Base-by-base conservation (phyloP, 148 eudicot species). In the Rhododendron griersonianum region DNA sequence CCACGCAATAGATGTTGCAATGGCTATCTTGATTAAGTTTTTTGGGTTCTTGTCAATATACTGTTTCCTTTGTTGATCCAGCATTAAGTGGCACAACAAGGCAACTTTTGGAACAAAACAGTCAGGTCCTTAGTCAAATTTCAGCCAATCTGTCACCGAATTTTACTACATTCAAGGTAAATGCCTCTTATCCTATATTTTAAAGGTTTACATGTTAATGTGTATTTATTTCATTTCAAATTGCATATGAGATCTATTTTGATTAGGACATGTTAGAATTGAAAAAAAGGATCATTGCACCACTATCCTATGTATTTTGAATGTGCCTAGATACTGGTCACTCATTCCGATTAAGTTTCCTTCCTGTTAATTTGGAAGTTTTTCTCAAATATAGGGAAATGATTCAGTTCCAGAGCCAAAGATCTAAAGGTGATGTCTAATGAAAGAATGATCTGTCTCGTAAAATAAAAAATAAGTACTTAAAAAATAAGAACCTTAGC, bases 41-140 rank as follows among this genome's bases (percentile, higher is more conserved):
- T 45, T n/a, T 48, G 81, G 15, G 78, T 41, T 84, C 48, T 79
- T 82, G 33, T n/a, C 53, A 14, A 15, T 77, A 23, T 44, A 39
- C n/a, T 85, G 65, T 39, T 83, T 84, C 87, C 83, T 84, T 85
- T 84, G 79, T 83, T 83, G 61, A 73, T 86, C 83, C 93, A 94
- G 96, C 88, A 84, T 89, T 90, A 85, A 86, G 90, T 87, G 89
- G 93, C 86, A 90, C 86, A 85, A 84, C 92, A 78, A 92, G 90
- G 87, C 93, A 91, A 81, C 93, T 93, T 81, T 84, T 95, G 91
- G 93, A 93, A 86, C 94, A 92, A 88, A 94, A 94, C 80, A 48
- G 75, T 63, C 91, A 91, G 85, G 90, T 89, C 81, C 88, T 94
- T 45, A 84, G 87, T 88, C 93, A 91, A 83, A 93, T 94, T 75